Percentiles rank a stretch among this genome's conserved stretches.
Evolutionary conservation across 2,329 filamentous ascomycete species (phyloP).

Genomic region (Didymellaceae sp.): DNA sequence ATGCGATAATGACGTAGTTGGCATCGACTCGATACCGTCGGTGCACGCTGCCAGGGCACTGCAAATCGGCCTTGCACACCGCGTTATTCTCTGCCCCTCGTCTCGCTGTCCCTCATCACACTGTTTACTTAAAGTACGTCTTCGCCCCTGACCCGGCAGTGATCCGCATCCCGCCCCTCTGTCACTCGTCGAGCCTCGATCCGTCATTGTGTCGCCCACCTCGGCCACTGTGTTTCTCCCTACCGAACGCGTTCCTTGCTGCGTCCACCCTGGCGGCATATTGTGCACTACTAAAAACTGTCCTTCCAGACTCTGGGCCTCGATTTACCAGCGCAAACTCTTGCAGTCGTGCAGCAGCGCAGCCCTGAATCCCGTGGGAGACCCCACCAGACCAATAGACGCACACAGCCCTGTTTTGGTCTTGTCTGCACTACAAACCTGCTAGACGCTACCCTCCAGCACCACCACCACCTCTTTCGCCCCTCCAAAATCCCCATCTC

Average conservation of each 20-base stretch:
- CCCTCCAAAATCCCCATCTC: constrained; percentile 22
- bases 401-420: constrained; percentile 25
- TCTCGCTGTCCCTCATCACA: constrained; percentile 18
- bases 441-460: constrained; percentile 28
- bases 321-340: constrained; percentile 4
- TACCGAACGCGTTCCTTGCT: constrained; percentile 27
- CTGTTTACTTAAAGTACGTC: constrained; percentile 18
- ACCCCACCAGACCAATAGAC: constrained; percentile 29
- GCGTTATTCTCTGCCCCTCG: constrained; percentile 18
- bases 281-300: constrained; percentile 6
- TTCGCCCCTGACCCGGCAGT: constrained; percentile 32
- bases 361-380: constrained; percentile 21
- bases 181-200: constrained; percentile 27
- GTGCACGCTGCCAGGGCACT: constrained; percentile 16
- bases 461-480: constrained; percentile 24
- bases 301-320: constrained; percentile 4
- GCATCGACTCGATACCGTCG: constrained; percentile 7
- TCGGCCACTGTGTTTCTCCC: constrained; percentile 27
- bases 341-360: constrained; percentile 14
- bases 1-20: constrained; percentile 18
- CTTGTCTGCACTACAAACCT: constrained; percentile 34
- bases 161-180: constrained; percentile 33
- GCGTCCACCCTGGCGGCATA: constrained; percentile 8
- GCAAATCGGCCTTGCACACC: constrained; percentile 12
- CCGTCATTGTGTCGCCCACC: constrained; percentile 25